Percentiles rank a stretch among this genome's conserved stretches.
Conservation (phyloP, 192 early-diverging fungal species). For the Mortierella hygrophila region DNA sequence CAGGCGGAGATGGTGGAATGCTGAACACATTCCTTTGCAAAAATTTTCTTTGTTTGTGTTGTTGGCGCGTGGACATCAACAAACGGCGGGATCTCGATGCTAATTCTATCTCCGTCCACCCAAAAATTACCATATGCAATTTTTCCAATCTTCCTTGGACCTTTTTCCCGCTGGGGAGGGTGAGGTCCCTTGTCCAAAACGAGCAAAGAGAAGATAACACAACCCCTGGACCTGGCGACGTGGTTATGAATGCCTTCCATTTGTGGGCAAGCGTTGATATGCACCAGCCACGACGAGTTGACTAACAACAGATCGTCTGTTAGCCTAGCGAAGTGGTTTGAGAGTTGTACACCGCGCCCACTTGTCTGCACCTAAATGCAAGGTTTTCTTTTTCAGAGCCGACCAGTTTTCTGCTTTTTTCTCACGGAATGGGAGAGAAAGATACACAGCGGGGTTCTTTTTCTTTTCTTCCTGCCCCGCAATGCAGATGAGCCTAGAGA, state of each 20-base stretch:
- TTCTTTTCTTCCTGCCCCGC: background rate
- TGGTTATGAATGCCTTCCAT: background rate
- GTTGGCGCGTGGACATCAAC: background rate
- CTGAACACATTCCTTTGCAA: background rate
- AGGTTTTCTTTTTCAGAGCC: background rate
- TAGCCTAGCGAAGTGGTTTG: background rate
- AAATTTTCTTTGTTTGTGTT: background rate
- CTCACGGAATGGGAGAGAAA: background rate
- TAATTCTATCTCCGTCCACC: background rate
- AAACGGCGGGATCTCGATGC: background rate
- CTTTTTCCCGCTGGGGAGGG: background rate
- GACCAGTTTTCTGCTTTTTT: background rate
- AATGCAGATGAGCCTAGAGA: background rate
- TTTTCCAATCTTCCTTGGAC: background rate
- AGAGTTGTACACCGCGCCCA: background rate
- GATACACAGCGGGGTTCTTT: background rate
- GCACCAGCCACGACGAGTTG: background rate
- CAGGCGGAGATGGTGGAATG: conserved; percentile 1
- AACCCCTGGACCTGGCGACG: background rate
- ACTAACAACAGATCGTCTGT: background rate
- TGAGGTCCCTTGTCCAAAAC: background rate
- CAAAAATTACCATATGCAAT: background rate
- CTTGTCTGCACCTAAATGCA: background rate
- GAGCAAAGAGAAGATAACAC: background rate
- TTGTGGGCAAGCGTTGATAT: background rate